Evolutionary conservation across 2,329 filamentous ascomycete genomes (phyloP), one percentile per base, ranked within the genome.

Genomic region (Bipolaris oryzae): DNA sequence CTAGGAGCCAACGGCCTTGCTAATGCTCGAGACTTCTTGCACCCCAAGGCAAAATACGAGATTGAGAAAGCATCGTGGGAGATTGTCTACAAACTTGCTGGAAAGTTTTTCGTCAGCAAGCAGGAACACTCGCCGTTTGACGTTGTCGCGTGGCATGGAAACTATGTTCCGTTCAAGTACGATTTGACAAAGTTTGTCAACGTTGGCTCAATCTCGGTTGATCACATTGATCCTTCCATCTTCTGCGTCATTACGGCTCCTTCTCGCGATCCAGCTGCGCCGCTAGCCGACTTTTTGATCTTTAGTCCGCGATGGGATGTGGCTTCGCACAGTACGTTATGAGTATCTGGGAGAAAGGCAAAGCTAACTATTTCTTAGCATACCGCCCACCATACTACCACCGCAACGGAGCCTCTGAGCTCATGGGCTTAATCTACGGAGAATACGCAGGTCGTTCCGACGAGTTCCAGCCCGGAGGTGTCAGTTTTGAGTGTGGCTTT

Each of bases 141-240:
- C 66, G 85, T 93, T 0, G 89, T 92, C 3, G 89, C 87, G 3
- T 93, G 89, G 89, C 89, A 93, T 70, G 90, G 90, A 42, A 89
- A 86, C 61, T 92, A 92, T 76, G 67, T 72, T 58, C 90, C 90
- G 0, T 91, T 87, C 82, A 93, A 93, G 77, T 93, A 93, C 78
- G 90, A 92, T 67, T 82, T 93, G 1, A 88, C 87, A 23, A 85
- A 89, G 31, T 93, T 92, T 81, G 89, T 88, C 77, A 86, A 85
- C 41, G 87, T 93, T 42, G 90, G 89, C 18, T 86, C 82, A 52
- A 86, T 91, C 62, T 89, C 86, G 7, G 91, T 85, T 69, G 90
- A 93, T 73, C 90, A 93, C 70, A 89, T 89, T 1, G 90, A 93
- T 70, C 90, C 90, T 0, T 87, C 84, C 60, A 92, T 93, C 73